phyloP scores from a whole-genome alignment of 768 basidiomycete genomes.

The Paxillus ammoniavirescens region DNA sequence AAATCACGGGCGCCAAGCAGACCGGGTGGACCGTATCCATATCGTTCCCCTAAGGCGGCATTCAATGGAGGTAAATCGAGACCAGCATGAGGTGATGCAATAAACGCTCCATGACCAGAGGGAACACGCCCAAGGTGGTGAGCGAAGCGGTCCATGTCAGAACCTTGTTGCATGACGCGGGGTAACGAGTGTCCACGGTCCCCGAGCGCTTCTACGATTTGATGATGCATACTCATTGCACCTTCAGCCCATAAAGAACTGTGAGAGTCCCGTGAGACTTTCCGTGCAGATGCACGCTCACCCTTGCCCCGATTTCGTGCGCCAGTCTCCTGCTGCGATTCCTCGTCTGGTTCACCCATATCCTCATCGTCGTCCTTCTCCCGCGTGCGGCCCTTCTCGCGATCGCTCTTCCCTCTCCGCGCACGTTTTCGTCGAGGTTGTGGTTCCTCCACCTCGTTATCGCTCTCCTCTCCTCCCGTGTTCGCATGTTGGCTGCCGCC shows the following conservation, averaged over 20 bases:
- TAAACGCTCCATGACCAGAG: constrained; percentile 35
- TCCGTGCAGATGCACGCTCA: constrained; percentile 36
- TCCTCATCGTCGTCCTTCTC: constrained; percentile 46
- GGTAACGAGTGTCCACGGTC: constrained; percentile 34
- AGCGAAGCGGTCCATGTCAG: constrained; percentile 32
- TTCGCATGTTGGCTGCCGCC: constrained; percentile 35
- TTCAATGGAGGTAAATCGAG: constrained; percentile 65
- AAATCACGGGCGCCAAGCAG: constrained; percentile 33
- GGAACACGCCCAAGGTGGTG: constrained; percentile 35
- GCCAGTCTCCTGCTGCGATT: constrained; percentile 30
- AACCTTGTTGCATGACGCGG: constrained; percentile 28
- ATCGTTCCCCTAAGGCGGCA: constrained; percentile 38
- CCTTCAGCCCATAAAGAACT: constrained; percentile 34
- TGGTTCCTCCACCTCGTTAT: constrained; percentile 37
- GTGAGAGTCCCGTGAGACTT: constrained; percentile 36
- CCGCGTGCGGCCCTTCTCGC: constrained; percentile 35
- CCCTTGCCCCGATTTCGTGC: constrained; percentile 35
- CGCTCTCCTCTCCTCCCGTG: constrained; percentile 41
- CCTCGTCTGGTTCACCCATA: constrained; percentile 45
- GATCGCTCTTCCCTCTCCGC: constrained; percentile 38
- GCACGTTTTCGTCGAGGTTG: constrained; percentile 62
- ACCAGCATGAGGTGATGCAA: constrained; percentile 40
- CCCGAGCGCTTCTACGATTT: constrained; percentile 34
- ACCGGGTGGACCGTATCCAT: constrained; percentile 36
- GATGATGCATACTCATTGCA: constrained; percentile 33